Evolutionary conservation across 2,329 filamentous ascomycete species (phyloP).

Genomic region (Ceratocystis cacaofunesta): DNA sequence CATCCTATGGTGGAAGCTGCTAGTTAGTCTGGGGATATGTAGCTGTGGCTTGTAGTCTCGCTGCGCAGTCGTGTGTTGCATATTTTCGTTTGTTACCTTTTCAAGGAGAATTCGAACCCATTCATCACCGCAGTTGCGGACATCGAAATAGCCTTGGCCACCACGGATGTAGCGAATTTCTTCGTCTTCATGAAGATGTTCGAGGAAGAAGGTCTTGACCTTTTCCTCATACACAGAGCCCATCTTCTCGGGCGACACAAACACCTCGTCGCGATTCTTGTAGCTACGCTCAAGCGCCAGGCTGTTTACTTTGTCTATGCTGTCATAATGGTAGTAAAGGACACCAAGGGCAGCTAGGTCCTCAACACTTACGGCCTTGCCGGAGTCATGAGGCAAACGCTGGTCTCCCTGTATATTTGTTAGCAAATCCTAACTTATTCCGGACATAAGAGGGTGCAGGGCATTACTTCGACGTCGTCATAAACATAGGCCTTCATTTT

Average conservation of each 20-base stretch:
- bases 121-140: constrained; percentile 63
- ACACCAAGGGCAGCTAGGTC: constrained; percentile 66
- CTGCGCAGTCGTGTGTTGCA: neutral
- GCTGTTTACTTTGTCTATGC: constrained; percentile 51
- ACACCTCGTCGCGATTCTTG: constrained; percentile 89
- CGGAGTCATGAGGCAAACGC: constrained; percentile 77
- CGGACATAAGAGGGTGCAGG: neutral
- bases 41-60: neutral
- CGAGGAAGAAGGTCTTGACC: constrained; percentile 82
- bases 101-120: constrained; percentile 80
- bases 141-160: constrained; percentile 85
- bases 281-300: constrained; percentile 66
- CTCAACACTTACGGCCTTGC: constrained; percentile 46
- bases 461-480: constrained; percentile 38
- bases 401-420: constrained; percentile 60
- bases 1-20: constrained; percentile 31
- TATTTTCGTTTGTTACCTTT: constrained; percentile 38
- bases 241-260: constrained; percentile 73
- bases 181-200: constrained; percentile 96
- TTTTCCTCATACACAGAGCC: constrained; percentile 82
- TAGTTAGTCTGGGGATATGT: neutral
- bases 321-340: constrained; percentile 54
- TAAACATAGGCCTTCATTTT: constrained; percentile 45
- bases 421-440: constrained; percentile 13
- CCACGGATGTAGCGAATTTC: constrained; percentile 91